Evolutionary conservation across 805 yeast genomes (phyloP).

Genomic region (Schizosaccharomyces cryophilus): DNA sequence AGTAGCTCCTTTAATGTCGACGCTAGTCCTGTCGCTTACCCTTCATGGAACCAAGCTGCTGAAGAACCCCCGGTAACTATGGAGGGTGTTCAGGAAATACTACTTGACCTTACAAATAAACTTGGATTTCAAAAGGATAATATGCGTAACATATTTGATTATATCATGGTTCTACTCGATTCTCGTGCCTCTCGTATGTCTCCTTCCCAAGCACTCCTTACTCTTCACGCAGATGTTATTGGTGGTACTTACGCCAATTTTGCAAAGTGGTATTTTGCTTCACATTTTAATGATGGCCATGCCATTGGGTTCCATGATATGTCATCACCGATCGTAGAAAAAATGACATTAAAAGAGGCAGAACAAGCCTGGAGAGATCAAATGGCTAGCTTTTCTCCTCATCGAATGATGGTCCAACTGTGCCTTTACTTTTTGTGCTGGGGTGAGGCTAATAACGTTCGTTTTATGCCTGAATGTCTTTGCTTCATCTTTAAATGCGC

Average conservation of each 20-base stretch:
- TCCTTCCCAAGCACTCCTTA: slow-evolving; percentile 42
- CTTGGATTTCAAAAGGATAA: slow-evolving; percentile 77
- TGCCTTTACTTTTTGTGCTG: slow-evolving; percentile 40
- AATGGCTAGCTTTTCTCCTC: slow-evolving; percentile 30
- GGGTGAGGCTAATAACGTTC: slow-evolving; percentile 69
- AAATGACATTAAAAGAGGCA: slow-evolving; percentile 41
- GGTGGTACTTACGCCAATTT: slow-evolving; percentile 78
- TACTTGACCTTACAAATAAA: slow-evolving; percentile 28
- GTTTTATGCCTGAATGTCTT: slow-evolving; percentile 73
- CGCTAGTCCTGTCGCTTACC: slow-evolving; percentile 31
- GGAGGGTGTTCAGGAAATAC: slow-evolving; percentile 33
- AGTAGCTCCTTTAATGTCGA: not conserved
- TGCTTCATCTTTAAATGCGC: slow-evolving; percentile 93
- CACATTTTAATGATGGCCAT: slow-evolving; percentile 54
- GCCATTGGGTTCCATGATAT: slow-evolving; percentile 24
- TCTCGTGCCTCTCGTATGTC: slow-evolving; percentile 65
- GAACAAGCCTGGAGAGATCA: slow-evolving; percentile 55
- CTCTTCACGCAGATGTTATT: slow-evolving; percentile 72
- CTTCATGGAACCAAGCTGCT: slow-evolving; percentile 95
- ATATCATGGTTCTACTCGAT: slow-evolving; percentile 55
- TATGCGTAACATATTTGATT: slow-evolving; percentile 56
- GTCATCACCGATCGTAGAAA: not conserved
- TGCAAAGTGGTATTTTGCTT: slow-evolving; percentile 79
- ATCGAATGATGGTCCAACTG: slow-evolving; percentile 38
- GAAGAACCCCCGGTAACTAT: slow-evolving; percentile 54